Conservation (phyloP, 1,284 basidiomycete genomes). For the Cutaneotrichosporon arboriforme region DNA sequence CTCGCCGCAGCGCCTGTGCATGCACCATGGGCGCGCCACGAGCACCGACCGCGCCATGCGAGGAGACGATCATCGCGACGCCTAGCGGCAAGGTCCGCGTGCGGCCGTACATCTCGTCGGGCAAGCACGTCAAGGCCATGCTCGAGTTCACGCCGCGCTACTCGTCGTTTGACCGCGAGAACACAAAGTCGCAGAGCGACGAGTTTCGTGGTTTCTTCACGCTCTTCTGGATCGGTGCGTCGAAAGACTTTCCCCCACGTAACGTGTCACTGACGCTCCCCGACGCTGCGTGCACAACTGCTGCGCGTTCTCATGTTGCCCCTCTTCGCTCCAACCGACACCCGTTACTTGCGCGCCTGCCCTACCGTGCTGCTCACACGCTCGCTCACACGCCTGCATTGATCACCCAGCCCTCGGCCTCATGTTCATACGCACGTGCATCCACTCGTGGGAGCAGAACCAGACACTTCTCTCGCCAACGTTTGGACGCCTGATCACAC, state of each 20-base stretch:
- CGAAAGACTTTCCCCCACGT: not conserved
- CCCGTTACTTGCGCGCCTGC: no score
- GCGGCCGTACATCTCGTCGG: conserved; percentile 39
- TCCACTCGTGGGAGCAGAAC: conserved; percentile 65
- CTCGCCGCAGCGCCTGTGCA: no score
- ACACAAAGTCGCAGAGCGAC: conserved; percentile 66
- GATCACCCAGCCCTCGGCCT: conserved; percentile 67
- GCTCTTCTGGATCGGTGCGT: conserved; percentile 67
- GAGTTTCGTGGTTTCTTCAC: conserved; percentile 91
- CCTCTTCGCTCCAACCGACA: no score
- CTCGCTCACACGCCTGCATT: not conserved
- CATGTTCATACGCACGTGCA: conserved; percentile 68
- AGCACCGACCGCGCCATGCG: not conserved
- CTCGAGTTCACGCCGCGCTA: conserved; percentile 77
- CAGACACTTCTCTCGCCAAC: conserved; percentile 72
- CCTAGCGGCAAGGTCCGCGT: conserved; percentile 38
- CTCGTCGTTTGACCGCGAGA: conserved; percentile 75
- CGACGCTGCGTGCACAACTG: no score
- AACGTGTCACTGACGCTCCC: not conserved
- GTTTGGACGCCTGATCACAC: conserved; percentile 83
- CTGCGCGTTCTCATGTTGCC: not conserved
- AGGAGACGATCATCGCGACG: conserved; percentile 34
- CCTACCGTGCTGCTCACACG: no score
- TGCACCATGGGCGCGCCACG: not conserved
- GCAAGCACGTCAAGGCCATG: conserved; percentile 53